These are phyloP conservation scores for Scutellaria barbata DNA, from an alignment of 257 asterid species.

Conservation along the genomic window DNA sequence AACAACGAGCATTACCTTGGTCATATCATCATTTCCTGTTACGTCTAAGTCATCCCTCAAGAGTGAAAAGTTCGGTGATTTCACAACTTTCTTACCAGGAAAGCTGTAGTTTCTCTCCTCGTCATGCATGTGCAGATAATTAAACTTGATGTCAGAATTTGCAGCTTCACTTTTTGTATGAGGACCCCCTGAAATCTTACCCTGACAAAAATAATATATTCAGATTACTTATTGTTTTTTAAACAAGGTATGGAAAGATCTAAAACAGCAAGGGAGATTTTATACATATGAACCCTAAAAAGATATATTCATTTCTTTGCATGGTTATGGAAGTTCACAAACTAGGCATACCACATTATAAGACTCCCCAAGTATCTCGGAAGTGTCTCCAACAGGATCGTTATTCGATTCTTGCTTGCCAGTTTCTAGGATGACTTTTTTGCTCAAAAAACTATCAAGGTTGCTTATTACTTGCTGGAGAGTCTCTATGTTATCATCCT, in stretches of 20 bases:
- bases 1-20: conserved; percentile 54
- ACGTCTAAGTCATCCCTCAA: conserved; percentile 47
- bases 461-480: conserved; percentile 56
- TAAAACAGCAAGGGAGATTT: conserved; percentile 3
- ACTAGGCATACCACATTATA: conserved; percentile 51
- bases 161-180: conserved; percentile 37
- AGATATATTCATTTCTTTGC: conserved; percentile 22
- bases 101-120: conserved; percentile 32
- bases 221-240: conserved; percentile 11
- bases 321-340: conserved; percentile 14
- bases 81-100: conserved; percentile 50
- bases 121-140: conserved; percentile 34
- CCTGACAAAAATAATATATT: conserved; percentile 43
- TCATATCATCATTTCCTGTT: conserved; percentile 53
- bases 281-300: background rate
- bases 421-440: conserved; percentile 39
- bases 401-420: conserved; percentile 35
- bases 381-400: conserved; percentile 41
- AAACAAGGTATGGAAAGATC: conserved; percentile 14
- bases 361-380: conserved; percentile 43
- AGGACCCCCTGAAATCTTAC: conserved; percentile 40
- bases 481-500: conserved; percentile 51
- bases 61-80: conserved; percentile 39
- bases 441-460: conserved; percentile 58
- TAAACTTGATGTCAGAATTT: conserved; percentile 36